These are phyloP conservation scores for Capsicum rhomboideum DNA, from an alignment of 257 asterid genomes.

Conservation along the genomic window DNA sequence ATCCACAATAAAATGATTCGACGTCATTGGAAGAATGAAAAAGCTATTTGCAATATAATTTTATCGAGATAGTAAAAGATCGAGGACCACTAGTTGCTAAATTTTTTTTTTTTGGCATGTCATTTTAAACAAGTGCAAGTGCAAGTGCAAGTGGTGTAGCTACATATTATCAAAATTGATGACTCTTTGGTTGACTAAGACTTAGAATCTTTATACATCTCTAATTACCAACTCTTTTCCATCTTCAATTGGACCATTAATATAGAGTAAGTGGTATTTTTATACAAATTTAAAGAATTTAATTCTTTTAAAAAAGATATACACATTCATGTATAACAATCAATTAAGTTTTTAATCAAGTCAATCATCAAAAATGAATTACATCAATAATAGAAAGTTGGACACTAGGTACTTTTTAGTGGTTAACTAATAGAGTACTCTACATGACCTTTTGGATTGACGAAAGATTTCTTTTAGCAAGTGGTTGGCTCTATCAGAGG, in stretches of 20 bases:
- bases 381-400: background rate
- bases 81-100: too few species aligned
- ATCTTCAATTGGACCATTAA: background rate
- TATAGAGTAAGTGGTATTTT: background rate
- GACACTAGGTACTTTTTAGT: background rate
- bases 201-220: background rate
- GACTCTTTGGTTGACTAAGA: background rate
- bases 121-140: background rate
- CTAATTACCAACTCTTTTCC: background rate
- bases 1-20: too few species aligned
- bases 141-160: background rate
- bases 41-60: too few species aligned
- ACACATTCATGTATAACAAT: too few species aligned
- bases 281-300: background rate
- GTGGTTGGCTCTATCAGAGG: too few species aligned
- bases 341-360: background rate
- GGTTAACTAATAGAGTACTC: background rate
- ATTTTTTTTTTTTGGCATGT: too few species aligned
- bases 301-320: background rate
- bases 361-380: background rate
- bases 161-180: background rate
- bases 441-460: background rate
- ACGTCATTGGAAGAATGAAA: too few species aligned
- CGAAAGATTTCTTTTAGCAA: background rate
- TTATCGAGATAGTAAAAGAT: too few species aligned